These are phyloP conservation scores for Ogataea siamensis DNA, from an alignment of 805 yeast species.

Conservation along the genomic window DNA sequence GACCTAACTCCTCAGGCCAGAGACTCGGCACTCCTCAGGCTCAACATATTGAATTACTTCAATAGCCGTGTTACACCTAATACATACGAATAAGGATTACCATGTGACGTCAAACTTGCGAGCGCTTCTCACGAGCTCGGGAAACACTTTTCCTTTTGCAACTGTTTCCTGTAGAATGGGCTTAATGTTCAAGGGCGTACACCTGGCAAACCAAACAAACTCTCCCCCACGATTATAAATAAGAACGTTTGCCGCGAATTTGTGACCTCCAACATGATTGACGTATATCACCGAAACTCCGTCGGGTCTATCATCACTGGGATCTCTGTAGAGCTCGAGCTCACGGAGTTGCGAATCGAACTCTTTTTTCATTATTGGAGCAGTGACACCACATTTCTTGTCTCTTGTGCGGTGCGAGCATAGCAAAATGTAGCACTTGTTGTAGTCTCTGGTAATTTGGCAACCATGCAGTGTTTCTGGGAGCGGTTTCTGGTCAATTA, in stretches of 20 bases:
- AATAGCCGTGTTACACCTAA: constrained; percentile 18
- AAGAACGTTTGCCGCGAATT: constrained; percentile 85
- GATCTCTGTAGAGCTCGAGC: constrained; percentile 69
- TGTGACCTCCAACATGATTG: constrained; percentile 96
- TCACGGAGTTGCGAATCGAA: constrained; percentile 73
- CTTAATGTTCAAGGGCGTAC: constrained; percentile 71
- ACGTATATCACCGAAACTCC: constrained; percentile 72
- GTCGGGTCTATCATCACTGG: constrained; percentile 67
- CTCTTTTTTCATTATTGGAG: constrained; percentile 82
- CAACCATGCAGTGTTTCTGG: constrained; percentile 18
- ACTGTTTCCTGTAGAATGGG: constrained; percentile 78
- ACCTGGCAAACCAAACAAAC: constrained; percentile 84
- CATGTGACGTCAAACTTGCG: constrained; percentile 52
- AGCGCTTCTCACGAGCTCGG: constrained; percentile 60
- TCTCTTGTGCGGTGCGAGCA: constrained; percentile 93
- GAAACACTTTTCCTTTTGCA: constrained; percentile 65
- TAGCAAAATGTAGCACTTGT: constrained; percentile 56
- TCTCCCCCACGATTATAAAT: constrained; percentile 73
- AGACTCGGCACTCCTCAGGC: constrained; percentile 51
- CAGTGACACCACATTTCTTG: constrained; percentile 90
- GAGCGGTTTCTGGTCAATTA: constrained; percentile 28
- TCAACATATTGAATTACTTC: constrained; percentile 46
- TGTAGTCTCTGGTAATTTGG: constrained; percentile 39
- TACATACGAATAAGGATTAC: constrained; percentile 21
- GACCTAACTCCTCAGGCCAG: constrained; percentile 40